Conservation (phyloP, 768 basidiomycete genomes). For the Lepiota venenata region DNA sequence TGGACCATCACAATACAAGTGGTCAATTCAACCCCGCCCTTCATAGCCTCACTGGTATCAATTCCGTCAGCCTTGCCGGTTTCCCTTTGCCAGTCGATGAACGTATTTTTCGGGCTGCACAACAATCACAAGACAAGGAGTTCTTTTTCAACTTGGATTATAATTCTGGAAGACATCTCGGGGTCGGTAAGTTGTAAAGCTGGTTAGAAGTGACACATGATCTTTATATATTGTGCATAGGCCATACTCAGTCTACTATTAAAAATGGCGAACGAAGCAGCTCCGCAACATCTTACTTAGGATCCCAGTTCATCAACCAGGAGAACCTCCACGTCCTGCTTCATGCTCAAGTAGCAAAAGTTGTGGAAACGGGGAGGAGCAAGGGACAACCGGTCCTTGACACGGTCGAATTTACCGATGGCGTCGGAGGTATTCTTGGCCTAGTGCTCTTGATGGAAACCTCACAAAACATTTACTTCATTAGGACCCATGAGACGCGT, state of each 20-base stretch:
- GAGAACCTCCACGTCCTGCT: conserved; percentile 30
- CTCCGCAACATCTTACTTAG: conserved; percentile 29
- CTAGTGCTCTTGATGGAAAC: background rate
- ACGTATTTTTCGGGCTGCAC: conserved; percentile 18
- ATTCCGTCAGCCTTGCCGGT: conserved; percentile 27
- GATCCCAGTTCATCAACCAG: conserved; percentile 19
- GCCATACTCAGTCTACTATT: conserved; percentile 25
- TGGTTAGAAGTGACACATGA: conserved; percentile 33
- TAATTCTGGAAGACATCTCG: conserved; percentile 11
- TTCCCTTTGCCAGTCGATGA: conserved; percentile 24
- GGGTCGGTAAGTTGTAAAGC: conserved; percentile 21
- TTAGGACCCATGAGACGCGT: background rate
- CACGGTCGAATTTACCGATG: conserved; percentile 20
- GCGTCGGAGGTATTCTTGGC: background rate
- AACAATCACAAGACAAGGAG: conserved; percentile 6
- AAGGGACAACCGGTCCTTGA: conserved; percentile 18
- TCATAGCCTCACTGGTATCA: conserved; percentile 28
- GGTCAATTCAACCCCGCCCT: conserved; percentile 30
- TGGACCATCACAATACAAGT: conserved; percentile 27
- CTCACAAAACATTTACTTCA: background rate
- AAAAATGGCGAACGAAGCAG: conserved; percentile 24
- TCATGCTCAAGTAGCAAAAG: conserved; percentile 21
- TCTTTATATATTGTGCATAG: conserved; percentile 21
- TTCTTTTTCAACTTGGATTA: conserved; percentile 12
- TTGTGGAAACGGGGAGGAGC: conserved; percentile 18